Evolutionary conservation across 768 basidiomycete genomes (phyloP).

Genomic region (Lyophyllum semitale): DNA sequence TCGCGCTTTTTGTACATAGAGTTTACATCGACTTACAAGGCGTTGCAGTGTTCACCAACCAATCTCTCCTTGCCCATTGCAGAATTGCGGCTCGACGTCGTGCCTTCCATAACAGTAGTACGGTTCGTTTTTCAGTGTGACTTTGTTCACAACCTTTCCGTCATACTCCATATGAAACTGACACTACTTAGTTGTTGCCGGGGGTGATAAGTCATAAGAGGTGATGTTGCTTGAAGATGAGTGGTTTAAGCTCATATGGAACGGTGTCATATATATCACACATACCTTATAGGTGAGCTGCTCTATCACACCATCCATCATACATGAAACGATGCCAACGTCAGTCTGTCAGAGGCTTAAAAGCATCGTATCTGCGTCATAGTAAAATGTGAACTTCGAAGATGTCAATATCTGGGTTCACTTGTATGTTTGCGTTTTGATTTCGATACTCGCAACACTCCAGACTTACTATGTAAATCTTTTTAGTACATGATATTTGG

Average conservation of each 20-base stretch:
- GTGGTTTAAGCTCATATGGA: too few species aligned
- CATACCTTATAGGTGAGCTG: too few species aligned
- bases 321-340: too few species aligned
- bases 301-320: too few species aligned
- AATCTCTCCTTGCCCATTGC: neutral
- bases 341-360: neutral
- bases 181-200: too few species aligned
- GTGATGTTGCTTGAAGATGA: too few species aligned
- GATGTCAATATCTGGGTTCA: neutral
- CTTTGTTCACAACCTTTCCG: neutral
- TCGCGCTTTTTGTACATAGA: neutral
- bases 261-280: too few species aligned
- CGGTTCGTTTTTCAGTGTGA: neutral
- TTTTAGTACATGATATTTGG: too few species aligned
- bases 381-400: neutral
- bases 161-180: neutral
- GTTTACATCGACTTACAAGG: neutral
- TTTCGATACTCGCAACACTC: too few species aligned
- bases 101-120: neutral
- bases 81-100: neutral
- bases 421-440: neutral
- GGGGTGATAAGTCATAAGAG: too few species aligned
- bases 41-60: neutral
- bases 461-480: too few species aligned
- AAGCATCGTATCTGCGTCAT: neutral